Conservation (phyloP, 495 filamentous ascomycete species). For the Penicillium samsonianum region DNA sequence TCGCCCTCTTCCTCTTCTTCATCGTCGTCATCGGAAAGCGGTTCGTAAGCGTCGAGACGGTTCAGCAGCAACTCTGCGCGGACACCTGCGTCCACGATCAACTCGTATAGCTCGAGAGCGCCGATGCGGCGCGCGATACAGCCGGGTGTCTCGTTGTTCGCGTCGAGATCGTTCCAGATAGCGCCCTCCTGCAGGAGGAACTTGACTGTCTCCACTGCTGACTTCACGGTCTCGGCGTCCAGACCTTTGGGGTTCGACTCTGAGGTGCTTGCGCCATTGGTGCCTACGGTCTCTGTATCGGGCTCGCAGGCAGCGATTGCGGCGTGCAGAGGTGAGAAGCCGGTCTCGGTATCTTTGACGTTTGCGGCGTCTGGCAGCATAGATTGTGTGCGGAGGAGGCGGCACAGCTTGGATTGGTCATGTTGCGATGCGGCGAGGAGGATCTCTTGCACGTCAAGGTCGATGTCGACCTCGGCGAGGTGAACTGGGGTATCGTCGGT, state of each 20-base stretch:
- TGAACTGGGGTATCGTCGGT: constrained; percentile 28
- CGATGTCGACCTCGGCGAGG: constrained; percentile 41
- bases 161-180: constrained; percentile 96
- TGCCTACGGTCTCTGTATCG: constrained; percentile 35
- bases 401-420: constrained; percentile 71
- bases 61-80: constrained; percentile 84
- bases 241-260: constrained; percentile 28
- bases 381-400: constrained; percentile 63
- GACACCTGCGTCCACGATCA: constrained; percentile 89
- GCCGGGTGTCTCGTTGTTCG: constrained; percentile 83
- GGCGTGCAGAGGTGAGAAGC: constrained; percentile 84
- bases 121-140: constrained; percentile 78
- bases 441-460: constrained; percentile 53
- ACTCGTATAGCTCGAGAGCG: constrained; percentile 70
- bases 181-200: constrained; percentile 83
- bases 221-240: constrained; percentile 49
- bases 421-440: constrained; percentile 84
- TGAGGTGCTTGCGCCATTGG: constrained; percentile 11
- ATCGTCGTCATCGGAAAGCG: constrained; percentile 61
- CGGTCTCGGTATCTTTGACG: constrained; percentile 80
- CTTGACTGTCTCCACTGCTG: constrained; percentile 64
- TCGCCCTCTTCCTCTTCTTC: constrained; percentile 50
- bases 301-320: constrained; percentile 82
- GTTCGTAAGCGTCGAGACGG: constrained; percentile 74
- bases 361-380: constrained; percentile 59